These are phyloP conservation scores for Zasmidium angulare DNA, from an alignment of 2,329 filamentous ascomycete genomes.

Conservation along the genomic window DNA sequence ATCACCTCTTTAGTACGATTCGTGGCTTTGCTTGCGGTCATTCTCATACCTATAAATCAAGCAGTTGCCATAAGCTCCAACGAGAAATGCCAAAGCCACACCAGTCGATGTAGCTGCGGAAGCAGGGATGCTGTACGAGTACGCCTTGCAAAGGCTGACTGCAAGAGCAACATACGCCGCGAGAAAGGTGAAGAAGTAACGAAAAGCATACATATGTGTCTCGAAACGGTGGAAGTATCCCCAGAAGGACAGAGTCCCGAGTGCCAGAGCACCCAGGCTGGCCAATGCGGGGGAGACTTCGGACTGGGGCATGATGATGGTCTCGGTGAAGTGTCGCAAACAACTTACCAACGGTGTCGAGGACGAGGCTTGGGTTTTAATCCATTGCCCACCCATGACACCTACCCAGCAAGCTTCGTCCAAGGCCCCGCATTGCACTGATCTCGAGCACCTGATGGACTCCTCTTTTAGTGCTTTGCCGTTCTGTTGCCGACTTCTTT, in stretches of 20 bases:
- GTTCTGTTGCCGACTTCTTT: slow-evolving; percentile 2
- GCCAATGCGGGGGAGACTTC: background rate
- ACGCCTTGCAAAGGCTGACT: slow-evolving; percentile 19
- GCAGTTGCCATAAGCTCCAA: slow-evolving; percentile 35
- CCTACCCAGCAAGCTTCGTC: background rate
- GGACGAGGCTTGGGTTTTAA: background rate
- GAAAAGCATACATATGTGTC: slow-evolving; percentile 29
- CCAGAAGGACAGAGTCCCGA: slow-evolving; percentile 23
- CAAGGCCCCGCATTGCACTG: slow-evolving; percentile 5
- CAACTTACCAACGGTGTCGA: background rate
- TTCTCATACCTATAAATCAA: slow-evolving; percentile 28
- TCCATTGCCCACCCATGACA: background rate
- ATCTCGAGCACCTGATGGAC: background rate
- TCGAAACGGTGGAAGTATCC: slow-evolving; percentile 29
- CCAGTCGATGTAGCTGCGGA: slow-evolving; percentile 14
- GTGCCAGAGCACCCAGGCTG: slow-evolving; percentile 8
- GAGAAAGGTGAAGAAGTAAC: slow-evolving; percentile 26
- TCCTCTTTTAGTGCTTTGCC: slow-evolving; percentile 3
- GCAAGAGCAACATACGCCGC: slow-evolving; percentile 15
- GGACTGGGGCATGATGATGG: background rate
- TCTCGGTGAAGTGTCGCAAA: background rate
- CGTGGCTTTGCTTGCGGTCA: too few relatives aligned
- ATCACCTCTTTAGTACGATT: too few relatives aligned
- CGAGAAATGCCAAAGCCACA: slow-evolving; percentile 18
- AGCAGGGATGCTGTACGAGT: slow-evolving; percentile 13